phyloP scores from a whole-genome alignment of 2,329 filamentous ascomycete species.

The Phyllosticta citribraziliensis region DNA sequence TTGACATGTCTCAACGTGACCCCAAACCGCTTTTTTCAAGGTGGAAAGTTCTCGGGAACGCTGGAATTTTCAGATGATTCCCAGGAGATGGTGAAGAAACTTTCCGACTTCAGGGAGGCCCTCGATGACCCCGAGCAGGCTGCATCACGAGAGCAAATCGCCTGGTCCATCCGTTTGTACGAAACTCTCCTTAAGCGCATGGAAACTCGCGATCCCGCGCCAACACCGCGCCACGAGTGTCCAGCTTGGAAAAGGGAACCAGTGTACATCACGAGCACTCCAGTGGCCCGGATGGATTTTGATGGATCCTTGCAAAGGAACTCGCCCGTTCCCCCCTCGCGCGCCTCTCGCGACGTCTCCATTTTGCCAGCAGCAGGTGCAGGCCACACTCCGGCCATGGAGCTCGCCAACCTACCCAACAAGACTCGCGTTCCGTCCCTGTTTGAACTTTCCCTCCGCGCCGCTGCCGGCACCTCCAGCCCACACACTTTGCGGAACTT shows the following conservation, averaged over 20 bases:
- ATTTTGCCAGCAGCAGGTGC: conserved; percentile 1
- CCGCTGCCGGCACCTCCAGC: conserved; percentile 5
- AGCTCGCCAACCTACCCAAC: background rate
- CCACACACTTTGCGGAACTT: background rate
- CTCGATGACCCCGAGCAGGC: background rate
- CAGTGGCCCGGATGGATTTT: conserved; percentile 16
- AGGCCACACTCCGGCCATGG: conserved; percentile 1
- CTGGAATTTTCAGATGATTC: conserved; percentile 30
- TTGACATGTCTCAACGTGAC: conserved; percentile 47
- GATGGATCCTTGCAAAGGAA: conserved; percentile 16
- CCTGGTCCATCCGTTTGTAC: conserved; percentile 2
- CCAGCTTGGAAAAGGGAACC: conserved; percentile 13
- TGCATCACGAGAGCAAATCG: background rate
- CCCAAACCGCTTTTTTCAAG: conserved; percentile 53
- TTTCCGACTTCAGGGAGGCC: background rate
- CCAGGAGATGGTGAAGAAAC: background rate
- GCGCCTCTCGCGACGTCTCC: background rate
- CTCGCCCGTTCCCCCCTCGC: conserved; percentile 1
- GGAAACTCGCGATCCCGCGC: background rate
- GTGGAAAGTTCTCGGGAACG: conserved; percentile 15
- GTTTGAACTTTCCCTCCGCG: conserved; percentile 24
- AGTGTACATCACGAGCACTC: conserved; percentile 10
- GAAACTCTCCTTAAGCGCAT: background rate
- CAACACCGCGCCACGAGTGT: background rate
- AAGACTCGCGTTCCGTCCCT: conserved; percentile 20